phyloP scores from a whole-genome alignment of 2,329 filamentous ascomycete species.

The Fusarium clavum region DNA sequence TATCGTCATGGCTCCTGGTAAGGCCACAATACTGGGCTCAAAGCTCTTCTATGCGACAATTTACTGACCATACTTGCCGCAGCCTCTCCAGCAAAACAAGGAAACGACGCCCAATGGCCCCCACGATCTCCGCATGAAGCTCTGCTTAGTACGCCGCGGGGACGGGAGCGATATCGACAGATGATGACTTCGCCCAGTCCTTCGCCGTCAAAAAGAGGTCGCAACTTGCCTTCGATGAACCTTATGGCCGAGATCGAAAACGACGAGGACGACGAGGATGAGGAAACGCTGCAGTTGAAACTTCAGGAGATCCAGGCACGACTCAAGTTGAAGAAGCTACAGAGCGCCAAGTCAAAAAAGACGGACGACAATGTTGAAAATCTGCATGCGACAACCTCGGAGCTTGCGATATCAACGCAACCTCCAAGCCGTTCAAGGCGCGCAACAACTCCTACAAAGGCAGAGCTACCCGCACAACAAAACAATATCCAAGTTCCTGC shows the following conservation, averaged over 20 bases:
- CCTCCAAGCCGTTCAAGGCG: constrained; percentile 38
- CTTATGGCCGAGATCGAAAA: constrained; percentile 53
- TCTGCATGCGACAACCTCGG: constrained; percentile 34
- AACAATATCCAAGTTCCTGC: constrained; percentile 77
- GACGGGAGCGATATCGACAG: constrained; percentile 79
- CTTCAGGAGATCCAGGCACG: constrained; percentile 89
- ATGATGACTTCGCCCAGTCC: constrained; percentile 75
- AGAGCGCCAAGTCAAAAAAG: constrained; percentile 61
- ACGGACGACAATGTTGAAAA: constrained; percentile 33
- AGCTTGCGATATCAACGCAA: constrained; percentile 41
- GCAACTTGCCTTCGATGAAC: constrained; percentile 47
- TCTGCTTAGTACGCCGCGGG: constrained; percentile 77
- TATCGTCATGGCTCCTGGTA: constrained; percentile 47
- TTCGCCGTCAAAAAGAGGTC: constrained; percentile 62
- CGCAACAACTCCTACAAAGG: constrained; percentile 47
- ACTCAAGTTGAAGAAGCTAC: constrained; percentile 86
- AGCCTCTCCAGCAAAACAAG: constrained; percentile 52
- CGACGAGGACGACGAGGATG: constrained; percentile 79
- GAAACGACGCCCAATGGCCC: constrained; percentile 70
- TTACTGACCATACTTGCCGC: constrained; percentile 20
- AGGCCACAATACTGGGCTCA: constrained; percentile 12
- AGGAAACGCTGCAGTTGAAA: constrained; percentile 88
- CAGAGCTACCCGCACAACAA: constrained; percentile 46
- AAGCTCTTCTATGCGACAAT: constrained; percentile 2
- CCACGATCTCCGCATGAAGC: constrained; percentile 74